Evolutionary conservation across 495 filamentous ascomycete genomes (phyloP), one percentile per base, ranked within the genome.

Genomic region (Hyphodiscus hymeniophilus): DNA sequence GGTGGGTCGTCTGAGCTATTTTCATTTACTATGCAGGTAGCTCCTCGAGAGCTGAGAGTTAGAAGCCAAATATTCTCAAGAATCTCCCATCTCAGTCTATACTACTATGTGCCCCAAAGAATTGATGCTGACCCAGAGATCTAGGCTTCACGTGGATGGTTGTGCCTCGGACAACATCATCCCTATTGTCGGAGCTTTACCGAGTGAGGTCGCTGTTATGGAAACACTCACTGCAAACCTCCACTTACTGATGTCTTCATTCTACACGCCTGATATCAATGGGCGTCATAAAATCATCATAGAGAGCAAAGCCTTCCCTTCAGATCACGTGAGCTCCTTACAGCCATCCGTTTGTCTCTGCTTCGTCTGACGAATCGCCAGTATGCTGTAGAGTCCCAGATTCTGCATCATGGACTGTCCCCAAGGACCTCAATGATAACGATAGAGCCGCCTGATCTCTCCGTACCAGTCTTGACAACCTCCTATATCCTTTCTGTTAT

Each of bases 221-320:
- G 82, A 88, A 50, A 94, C 89, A 2, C 65, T 98, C 58, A 97
- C 92, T 22, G 84, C 82, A 35, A 97, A 97, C 64, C 66, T 98
- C 43, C 92, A 98, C 63, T 60, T 95, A 2, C 67, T 97, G 47
- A 84, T 98, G 84, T 80, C 86, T 30, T 85, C 87, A 51, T 96
- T 97, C 70, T 98, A 96, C 64, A 75, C 67, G 41, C 92, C 92
- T 1, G 68, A 75, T 42, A 81, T 74, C 7, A 72, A 75, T 50
- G 78, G 82, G 20, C 75, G 77, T 48, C 87, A 85, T 55, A 95
- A 92, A 68, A 88, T 98, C 48, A 89, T 97, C 39, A 68, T 96
- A 16, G 92, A 98, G 70, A 82, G 79, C 55, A 94, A 92, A 63
- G 89, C 92, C 0, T 98, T 98, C 60, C 92, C 92, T 8, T 89